These are phyloP conservation scores for Dryas octopetala DNA, from an alignment of 306 rosid species.

Conservation along the genomic window DNA sequence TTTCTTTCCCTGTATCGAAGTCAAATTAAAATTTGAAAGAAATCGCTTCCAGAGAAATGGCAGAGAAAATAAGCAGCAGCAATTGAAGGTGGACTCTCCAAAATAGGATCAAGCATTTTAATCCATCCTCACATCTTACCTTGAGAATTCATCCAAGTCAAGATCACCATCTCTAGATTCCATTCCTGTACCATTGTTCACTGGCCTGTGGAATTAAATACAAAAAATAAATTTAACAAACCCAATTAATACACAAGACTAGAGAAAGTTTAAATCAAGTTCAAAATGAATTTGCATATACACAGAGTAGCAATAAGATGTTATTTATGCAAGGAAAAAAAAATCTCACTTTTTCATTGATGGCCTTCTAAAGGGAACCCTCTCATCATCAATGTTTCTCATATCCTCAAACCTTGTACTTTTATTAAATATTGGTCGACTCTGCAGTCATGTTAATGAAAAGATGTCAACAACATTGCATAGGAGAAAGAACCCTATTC, in stretches of 20 bases:
- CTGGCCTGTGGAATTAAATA: slow-evolving; percentile 51
- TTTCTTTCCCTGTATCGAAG: slow-evolving; percentile 64
- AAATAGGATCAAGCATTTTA: neutral
- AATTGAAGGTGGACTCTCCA: neutral
- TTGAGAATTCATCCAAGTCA: slow-evolving; percentile 83
- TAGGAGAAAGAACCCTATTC: neutral
- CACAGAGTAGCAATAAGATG: neutral
- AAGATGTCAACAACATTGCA: neutral
- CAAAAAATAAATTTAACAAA: neutral
- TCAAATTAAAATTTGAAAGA: slow-evolving; percentile 17
- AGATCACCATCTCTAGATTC: slow-evolving; percentile 95
- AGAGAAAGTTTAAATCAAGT: neutral
- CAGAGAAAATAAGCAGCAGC: neutral
- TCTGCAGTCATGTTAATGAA: slow-evolving; percentile 49
- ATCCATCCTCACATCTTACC: slow-evolving; percentile 47
- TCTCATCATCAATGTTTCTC: slow-evolving; percentile 75
- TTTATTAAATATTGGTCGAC: slow-evolving; percentile 91
- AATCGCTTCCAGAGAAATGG: neutral
- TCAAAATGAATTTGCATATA: neutral
- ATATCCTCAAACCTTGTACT: slow-evolving; percentile 97
- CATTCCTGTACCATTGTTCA: slow-evolving; percentile 71
- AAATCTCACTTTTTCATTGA: slow-evolving; percentile 52
- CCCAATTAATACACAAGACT: neutral
- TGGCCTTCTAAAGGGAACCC: slow-evolving; percentile 77
- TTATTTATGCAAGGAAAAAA: neutral